These are phyloP conservation scores for Cystobasidium onofrii DNA, from an alignment of 768 basidiomycete species.

Conservation along the genomic window DNA sequence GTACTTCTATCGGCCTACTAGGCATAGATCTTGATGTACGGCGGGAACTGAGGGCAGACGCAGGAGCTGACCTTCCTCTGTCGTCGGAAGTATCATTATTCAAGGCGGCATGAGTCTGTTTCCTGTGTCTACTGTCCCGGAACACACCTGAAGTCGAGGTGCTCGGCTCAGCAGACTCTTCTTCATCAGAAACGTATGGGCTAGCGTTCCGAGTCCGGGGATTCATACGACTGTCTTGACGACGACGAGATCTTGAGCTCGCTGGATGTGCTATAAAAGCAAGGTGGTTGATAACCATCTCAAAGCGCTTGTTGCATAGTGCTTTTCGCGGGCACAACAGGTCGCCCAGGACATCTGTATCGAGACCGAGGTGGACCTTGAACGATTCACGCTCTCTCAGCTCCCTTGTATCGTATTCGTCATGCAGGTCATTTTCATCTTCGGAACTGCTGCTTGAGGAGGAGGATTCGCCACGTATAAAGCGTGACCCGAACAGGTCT, in stretches of 20 bases:
- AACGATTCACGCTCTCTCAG: constrained; percentile 37
- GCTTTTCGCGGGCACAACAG: constrained; percentile 66
- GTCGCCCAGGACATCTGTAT: constrained; percentile 68
- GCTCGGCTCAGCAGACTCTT: neutral
- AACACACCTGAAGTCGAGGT: neutral
- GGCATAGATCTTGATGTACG: constrained; percentile 1
- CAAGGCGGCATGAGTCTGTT: neutral
- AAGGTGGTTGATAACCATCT: constrained; percentile 80
- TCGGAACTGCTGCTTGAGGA: constrained; percentile 17
- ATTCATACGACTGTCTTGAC: neutral
- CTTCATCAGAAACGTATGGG: neutral
- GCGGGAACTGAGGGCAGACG: neutral
- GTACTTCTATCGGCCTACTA: neutral
- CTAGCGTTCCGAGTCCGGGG: neutral
- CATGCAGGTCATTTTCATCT: constrained; percentile 20
- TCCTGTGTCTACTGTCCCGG: neutral
- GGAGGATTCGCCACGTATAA: constrained; percentile 23
- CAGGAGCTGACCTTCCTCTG: constrained; percentile 5
- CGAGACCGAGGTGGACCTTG: constrained; percentile 62
- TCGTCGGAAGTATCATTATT: neutral
- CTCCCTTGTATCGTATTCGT: constrained; percentile 5
- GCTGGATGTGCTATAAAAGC: constrained; percentile 94
- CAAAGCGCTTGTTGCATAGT: constrained; percentile 89
- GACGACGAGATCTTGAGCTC: neutral
- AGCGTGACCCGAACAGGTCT: constrained; percentile 21